Evolutionary conservation across 208 protist species (phyloP), one percentile per base, ranked within the genome.

Genomic region (Kentomonas sorsogonicus): DNA sequence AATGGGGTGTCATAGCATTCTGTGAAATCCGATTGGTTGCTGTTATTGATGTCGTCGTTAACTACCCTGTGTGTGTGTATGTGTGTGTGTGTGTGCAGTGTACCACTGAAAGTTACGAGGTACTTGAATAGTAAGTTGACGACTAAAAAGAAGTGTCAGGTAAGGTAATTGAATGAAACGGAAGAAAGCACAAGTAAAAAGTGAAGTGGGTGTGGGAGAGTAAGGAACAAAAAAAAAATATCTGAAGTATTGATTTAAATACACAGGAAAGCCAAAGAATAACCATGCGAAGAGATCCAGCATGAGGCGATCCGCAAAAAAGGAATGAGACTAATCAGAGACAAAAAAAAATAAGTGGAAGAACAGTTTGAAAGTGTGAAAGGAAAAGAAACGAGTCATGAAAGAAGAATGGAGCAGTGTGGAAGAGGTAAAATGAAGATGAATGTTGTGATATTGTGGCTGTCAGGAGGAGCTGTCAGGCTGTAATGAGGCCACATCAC

Each of bases 291-390:
- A n/a, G n/a, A n/a, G n/a, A n/a, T n/a, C n/a, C n/a, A n/a, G n/a
- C n/a, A n/a, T n/a, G n/a, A n/a, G n/a, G n/a, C n/a, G n/a, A n/a
- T n/a, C n/a, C n/a, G n/a, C 10, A 18, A 31, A 50, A 53, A 5
- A 47, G 27, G 13, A 34, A 53, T 53, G 15, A 53, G n/a, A 53
- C 9, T 30, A 23, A 53, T 34, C 27, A 44, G 43, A 53, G 20
- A 31, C 41, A 36, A n/a, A 4, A 33, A 30, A 53, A 57, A 57
- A 57, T 23, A 57, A 44, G 16, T 43, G 43, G 3, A 44, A 44
- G 7, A 26, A 47, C 6, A 15, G 5, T 4, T 26, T 5, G 41
- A 47, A 47, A 15, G 33, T 16, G 26, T 45, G 34, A 34, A 23
- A 40, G 26, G 22, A 13, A 43, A 7, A 41, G 43, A 55, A 55